Base-by-base conservation (phyloP, 768 basidiomycete genomes). In the Suillus plorans region DNA sequence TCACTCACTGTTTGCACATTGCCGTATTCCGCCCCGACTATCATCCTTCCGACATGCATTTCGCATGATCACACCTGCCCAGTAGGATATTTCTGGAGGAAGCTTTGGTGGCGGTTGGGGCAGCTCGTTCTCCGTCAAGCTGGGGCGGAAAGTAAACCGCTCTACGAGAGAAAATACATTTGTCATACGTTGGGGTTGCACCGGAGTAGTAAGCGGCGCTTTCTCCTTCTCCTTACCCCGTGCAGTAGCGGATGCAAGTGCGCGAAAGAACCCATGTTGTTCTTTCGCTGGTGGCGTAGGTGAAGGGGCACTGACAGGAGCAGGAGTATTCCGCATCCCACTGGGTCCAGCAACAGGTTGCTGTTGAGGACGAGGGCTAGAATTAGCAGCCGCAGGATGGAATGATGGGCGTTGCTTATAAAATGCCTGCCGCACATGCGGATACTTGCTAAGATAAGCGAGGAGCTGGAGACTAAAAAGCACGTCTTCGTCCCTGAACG, bases 41-140 rank as follows among this genome's bases (percentile, higher is more conserved):
- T 99, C 97, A 70, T 99, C 97, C 80, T 99, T 99, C 74, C 97
- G 82, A 78, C 97, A 99, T 14, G 97, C 97, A 75, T 99, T 99
- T 61, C 97, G 85, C 97, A 99, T 99, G 72, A 99, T 97, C n/a
- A 98, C 97, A 3, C 95, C 95, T 0, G 97, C 97, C 97, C 97
- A 99, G 71, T 98, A 97, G 77, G 97, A 94, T 28, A 99, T 97
- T 75, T 99, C 97, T 12, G 84, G 81, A 0, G 95, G 94, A 8
- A 95, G 79, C 57, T 87, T 82, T 4, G 90, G 89, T 5, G 86
- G 89, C 0, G 88, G 86, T 62, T 86, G 87, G 6, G 85, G 86
- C 61, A 89, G 79, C 67, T 89, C 87, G 22, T 84, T 85, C 72
- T 96, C 95, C 1, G 88, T 85, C 12, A 92, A 87, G 61, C 91